phyloP scores from a whole-genome alignment of 306 rosid genomes.

The Cajanus cajan region DNA sequence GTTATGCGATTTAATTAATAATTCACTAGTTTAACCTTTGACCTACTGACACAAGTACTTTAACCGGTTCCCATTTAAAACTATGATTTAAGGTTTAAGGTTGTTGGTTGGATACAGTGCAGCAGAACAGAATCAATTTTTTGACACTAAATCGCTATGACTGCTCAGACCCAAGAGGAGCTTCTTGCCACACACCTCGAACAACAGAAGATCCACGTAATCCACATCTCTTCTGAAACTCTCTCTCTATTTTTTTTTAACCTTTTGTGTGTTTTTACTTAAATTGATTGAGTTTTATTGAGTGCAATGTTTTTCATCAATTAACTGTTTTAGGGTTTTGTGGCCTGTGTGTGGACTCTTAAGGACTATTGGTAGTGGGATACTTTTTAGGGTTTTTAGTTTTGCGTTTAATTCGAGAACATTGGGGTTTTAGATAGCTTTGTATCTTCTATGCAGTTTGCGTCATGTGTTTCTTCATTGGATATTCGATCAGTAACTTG shows the following conservation, averaged over 20 bases:
- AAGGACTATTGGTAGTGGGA: neutral
- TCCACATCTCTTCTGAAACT: neutral
- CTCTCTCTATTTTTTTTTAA: neutral
- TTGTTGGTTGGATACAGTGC: neutral
- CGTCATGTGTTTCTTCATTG: neutral
- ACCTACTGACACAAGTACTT: no score
- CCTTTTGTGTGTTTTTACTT: no score
- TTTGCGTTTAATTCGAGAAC: neutral
- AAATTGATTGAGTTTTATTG: neutral
- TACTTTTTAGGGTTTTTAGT: neutral
- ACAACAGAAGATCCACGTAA: constrained; percentile 47
- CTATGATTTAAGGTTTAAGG: constrained; percentile 41
- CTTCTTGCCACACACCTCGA: constrained; percentile 46
- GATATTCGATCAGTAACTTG: neutral
- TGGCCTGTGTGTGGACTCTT: neutral
- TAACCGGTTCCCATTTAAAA: no score
- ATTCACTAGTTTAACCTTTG: no score
- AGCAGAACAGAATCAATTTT: neutral
- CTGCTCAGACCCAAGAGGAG: constrained; percentile 49
- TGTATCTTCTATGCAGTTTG: neutral
- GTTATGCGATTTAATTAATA: no score
- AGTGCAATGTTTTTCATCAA: neutral
- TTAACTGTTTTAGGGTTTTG: neutral
- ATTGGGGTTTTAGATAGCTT: neutral
- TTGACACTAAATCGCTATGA: constrained; percentile 17